A percentile compares a stretch with the other conserved stretches of the same genome.
These are phyloP conservation scores for Termitomyces sp. DNA, from an alignment of 768 basidiomycete species.

Conservation along the genomic window DNA sequence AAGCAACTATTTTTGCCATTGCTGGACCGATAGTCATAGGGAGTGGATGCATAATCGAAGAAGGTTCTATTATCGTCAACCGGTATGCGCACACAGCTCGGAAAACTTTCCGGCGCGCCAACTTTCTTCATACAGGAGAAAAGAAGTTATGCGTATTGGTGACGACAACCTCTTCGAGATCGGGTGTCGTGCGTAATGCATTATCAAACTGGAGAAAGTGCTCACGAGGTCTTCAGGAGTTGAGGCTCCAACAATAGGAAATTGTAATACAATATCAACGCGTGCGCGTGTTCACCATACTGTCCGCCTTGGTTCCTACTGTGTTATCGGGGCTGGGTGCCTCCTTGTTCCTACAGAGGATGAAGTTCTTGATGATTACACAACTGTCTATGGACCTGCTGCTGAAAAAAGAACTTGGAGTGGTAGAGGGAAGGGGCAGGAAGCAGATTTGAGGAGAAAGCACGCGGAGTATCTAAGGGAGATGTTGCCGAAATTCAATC, in stretches of 20 bases:
- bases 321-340: conserved; percentile 78
- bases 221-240: conserved; percentile 49
- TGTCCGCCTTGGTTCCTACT: conserved; percentile 72
- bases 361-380: conserved; percentile 77
- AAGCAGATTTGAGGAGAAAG: conserved; percentile 76
- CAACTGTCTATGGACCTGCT: conserved; percentile 74
- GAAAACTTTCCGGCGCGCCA: background rate
- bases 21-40: conserved; percentile 91
- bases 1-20: conserved; percentile 89
- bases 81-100: conserved; percentile 34
- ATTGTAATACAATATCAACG: conserved; percentile 83
- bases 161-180: conserved; percentile 94
- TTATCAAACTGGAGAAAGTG: background rate
- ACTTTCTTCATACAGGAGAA: conserved; percentile 35
- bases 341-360: conserved; percentile 75
- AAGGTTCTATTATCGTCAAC: conserved; percentile 86
- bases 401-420: conserved; percentile 80
- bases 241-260: conserved; percentile 80
- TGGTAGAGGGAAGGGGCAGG: conserved; percentile 78
- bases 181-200: conserved; percentile 67
- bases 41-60: conserved; percentile 85
- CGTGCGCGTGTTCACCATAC: conserved; percentile 81
- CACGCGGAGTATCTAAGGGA: conserved; percentile 90
- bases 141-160: conserved; percentile 89
- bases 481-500: conserved; percentile 87